Evolutionary conservation across 257 asterid species (phyloP), one percentile per base, ranked within the genome.

Genomic region (Scutellaria barbata): DNA sequence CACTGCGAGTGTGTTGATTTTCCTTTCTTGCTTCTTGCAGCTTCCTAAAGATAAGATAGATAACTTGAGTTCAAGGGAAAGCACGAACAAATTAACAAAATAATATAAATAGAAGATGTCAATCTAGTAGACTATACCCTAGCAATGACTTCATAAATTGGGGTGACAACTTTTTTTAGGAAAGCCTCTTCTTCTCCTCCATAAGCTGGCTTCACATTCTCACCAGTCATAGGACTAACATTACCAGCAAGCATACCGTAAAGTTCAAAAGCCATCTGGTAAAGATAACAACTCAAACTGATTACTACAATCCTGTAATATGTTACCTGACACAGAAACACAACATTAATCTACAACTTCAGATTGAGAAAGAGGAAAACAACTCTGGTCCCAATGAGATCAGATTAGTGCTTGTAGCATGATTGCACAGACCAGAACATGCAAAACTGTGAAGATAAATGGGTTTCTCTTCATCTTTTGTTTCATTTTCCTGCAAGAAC

Each of bases 101-200:
- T 58, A 33, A 65, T 35, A 8, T 8, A 72, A 22, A 39, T 46
- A 39, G 68, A 76, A 63, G 62, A 51, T 55, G 57, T 71, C 70
- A 8, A 61, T 18, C 6, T 54, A 45, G 68, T 46, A 63, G 35
- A 63, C 50, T 69, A 77, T 89, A 94, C 99, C 96, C 74, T 82
- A 71, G 90, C 93, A 78, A 91, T 94, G 81, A 94, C 96, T 81
- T 91, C 86, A 89, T 94, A 91, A 73, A 94, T 94, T 58, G 99
- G 99, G 68, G 97, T 87, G 43, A 94, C 95, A 63, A 94, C 96
- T 86, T 91, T 87, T 66, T 71, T 81, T 56, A 94, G 80, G 77
- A 91, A 94, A 74, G 96, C 97, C 85, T 94, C 99, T 77, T 94
- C 97, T 73, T 94, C 97, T 71, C 97, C 99, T 75, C 99, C 99